Conservation (phyloP, 2,329 filamentous ascomycete genomes). For the Harringtonia aguacate region DNA sequence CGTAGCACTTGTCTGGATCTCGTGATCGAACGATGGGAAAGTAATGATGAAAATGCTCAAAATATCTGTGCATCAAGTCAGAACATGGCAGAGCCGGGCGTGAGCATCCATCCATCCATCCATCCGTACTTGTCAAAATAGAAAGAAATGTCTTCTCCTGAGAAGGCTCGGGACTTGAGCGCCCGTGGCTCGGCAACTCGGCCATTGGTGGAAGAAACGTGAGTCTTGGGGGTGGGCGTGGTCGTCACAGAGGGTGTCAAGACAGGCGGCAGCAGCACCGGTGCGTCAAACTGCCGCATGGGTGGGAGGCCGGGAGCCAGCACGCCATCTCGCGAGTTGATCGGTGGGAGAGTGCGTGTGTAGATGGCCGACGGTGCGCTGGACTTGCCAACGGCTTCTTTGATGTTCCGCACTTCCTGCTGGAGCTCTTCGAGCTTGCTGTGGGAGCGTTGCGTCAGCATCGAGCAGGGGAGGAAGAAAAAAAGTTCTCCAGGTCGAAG, state of each 20-base stretch:
- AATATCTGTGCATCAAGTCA: slow-evolving; percentile 25
- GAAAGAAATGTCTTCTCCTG: slow-evolving; percentile 42
- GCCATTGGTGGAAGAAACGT: neutral
- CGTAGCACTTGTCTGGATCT: slow-evolving; percentile 40
- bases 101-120: neutral
- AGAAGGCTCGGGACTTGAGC: slow-evolving; percentile 34
- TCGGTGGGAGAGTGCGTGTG: slow-evolving; percentile 11
- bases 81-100: neutral
- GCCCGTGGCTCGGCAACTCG: slow-evolving; percentile 26
- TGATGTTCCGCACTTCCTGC: slow-evolving; percentile 43
- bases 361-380: slow-evolving; percentile 8
- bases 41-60: slow-evolving; percentile 41
- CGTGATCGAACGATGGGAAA: slow-evolving; percentile 38
- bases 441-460: slow-evolving; percentile 5
- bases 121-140: slow-evolving; percentile 39
- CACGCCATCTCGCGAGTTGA: slow-evolving; percentile 12
- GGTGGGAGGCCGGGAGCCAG: slow-evolving; percentile 9
- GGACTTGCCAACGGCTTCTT: slow-evolving; percentile 33
- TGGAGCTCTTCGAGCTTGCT: slow-evolving; percentile 46
- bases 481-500: too few relatives aligned
- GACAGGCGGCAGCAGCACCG: slow-evolving; percentile 9
- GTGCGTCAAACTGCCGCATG: slow-evolving; percentile 11
- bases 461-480: neutral
- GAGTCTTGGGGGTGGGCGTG: slow-evolving; percentile 11
- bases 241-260: slow-evolving; percentile 12